Percentiles rank a stretch among this genome's conserved stretches.
These are phyloP conservation scores for Paxillus rubicundulus DNA, from an alignment of 768 basidiomycete genomes.

Conservation along the genomic window DNA sequence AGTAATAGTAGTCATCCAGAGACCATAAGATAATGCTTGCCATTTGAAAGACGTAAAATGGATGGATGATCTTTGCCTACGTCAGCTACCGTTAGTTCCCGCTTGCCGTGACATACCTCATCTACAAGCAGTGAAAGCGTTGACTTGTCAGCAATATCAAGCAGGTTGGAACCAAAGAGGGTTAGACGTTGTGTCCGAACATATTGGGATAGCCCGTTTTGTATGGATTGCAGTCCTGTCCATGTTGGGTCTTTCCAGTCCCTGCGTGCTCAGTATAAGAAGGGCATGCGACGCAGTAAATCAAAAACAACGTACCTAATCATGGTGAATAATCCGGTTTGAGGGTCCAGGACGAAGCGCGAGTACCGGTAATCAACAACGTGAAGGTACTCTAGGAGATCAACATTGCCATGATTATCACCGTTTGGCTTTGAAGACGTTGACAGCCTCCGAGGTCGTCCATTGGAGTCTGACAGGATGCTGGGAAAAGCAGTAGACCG, in stretches of 20 bases:
- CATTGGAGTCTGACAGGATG: slow-evolving; percentile 30
- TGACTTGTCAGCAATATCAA: slow-evolving; percentile 89
- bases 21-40: slow-evolving; percentile 94
- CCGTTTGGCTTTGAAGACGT: slow-evolving; percentile 32
- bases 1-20: slow-evolving; percentile 93
- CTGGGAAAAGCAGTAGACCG: slow-evolving; percentile 76
- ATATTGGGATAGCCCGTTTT: slow-evolving; percentile 55
- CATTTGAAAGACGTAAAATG: slow-evolving; percentile 98
- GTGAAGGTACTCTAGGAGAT: slow-evolving; percentile 51
- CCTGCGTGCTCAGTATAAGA: slow-evolving; percentile 39
- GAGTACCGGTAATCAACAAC: slow-evolving; percentile 92
- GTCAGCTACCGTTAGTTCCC: slow-evolving; percentile 1
- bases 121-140: slow-evolving; percentile 76
- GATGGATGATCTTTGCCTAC: slow-evolving; percentile 74
- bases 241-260: slow-evolving; percentile 88
- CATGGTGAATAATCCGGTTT: slow-evolving; percentile 78
- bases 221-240: slow-evolving; percentile 59
- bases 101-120: slow-evolving; percentile 58
- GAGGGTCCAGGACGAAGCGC: slow-evolving; percentile 83
- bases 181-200: slow-evolving; percentile 62
- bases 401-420: slow-evolving; percentile 30
- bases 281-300: not conserved
- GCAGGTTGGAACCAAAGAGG: slow-evolving; percentile 81
- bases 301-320: slow-evolving; percentile 54
- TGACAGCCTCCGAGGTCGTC: slow-evolving; percentile 18